phyloP scores from a whole-genome alignment of 805 yeast genomes.

The Metschnikowia noctiluminum region DNA sequence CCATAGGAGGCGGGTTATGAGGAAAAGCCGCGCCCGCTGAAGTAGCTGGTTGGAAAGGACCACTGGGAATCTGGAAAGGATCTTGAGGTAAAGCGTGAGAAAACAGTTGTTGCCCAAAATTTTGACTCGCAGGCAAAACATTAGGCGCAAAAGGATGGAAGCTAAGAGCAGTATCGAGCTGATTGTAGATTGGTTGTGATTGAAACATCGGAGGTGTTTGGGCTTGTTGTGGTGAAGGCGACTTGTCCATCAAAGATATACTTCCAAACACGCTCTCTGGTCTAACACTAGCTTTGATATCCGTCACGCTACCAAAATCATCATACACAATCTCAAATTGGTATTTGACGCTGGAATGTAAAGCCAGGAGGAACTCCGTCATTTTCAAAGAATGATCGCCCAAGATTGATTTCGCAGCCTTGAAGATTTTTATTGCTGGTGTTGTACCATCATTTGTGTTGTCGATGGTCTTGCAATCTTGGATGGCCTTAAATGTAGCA shows the following conservation, averaged over 20 bases:
- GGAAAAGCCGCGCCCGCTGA: slow-evolving; percentile 1
- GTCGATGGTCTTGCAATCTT: slow-evolving; percentile 31
- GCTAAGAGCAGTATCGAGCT: not conserved
- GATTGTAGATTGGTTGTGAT: slow-evolving; percentile 5
- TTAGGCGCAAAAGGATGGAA: slow-evolving; percentile 4
- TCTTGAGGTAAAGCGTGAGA: slow-evolving; percentile 4
- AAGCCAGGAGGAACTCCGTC: slow-evolving; percentile 28
- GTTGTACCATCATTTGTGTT: slow-evolving; percentile 37
- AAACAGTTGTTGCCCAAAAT: slow-evolving; percentile 2
- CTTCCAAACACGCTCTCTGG: slow-evolving; percentile 7
- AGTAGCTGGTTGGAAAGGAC: slow-evolving; percentile 1
- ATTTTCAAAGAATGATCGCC: slow-evolving; percentile 28
- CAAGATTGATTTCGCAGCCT: slow-evolving; percentile 26
- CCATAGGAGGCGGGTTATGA: not conserved
- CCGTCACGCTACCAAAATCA: slow-evolving; percentile 44
- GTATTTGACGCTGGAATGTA: slow-evolving; percentile 17
- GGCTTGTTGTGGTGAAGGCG: slow-evolving; percentile 9
- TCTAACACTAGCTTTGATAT: slow-evolving; percentile 25
- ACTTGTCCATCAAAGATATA: not conserved
- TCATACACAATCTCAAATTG: slow-evolving; percentile 45
- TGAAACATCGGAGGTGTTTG: slow-evolving; percentile 5
- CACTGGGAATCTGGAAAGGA: slow-evolving; percentile 2
- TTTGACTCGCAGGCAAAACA: slow-evolving; percentile 3
- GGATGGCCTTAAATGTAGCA: slow-evolving; percentile 41
- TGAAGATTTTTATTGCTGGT: slow-evolving; percentile 32